A percentile compares a stretch with the other conserved stretches of the same genome.
Evolutionary conservation across 2,329 filamentous ascomycete genomes (phyloP).

Genomic region (Aurifilum marmelostoma): DNA sequence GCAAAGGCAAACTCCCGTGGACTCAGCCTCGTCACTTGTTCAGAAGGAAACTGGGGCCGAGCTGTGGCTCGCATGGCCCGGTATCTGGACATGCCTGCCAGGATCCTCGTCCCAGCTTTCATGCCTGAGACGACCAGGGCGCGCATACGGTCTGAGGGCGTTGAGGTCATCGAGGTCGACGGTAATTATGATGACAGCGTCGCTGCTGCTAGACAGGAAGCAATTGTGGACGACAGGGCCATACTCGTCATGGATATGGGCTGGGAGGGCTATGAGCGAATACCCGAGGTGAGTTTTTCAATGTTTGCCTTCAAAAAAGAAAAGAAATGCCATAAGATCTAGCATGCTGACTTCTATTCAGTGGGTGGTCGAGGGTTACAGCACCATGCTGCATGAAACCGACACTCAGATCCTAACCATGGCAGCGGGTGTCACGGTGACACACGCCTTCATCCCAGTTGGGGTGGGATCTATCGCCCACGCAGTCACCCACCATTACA

Average conservation of each 20-base stretch:
- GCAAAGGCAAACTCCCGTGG: constrained; percentile 21
- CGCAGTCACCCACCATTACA: constrained; percentile 68
- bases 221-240: constrained; percentile 42
- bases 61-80: constrained; percentile 71
- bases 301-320: too few species aligned
- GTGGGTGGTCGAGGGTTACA: constrained; percentile 80
- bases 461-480: constrained; percentile 76
- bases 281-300: constrained; percentile 55
- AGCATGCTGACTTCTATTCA: constrained; percentile 33
- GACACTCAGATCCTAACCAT: constrained; percentile 60
- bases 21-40: constrained; percentile 62
- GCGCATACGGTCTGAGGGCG: constrained; percentile 65
- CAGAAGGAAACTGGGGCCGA: constrained; percentile 77
- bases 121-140: constrained; percentile 58
- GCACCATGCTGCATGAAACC: constrained; percentile 70
- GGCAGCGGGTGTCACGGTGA: constrained; percentile 42
- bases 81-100: constrained; percentile 56
- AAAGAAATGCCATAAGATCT: too few species aligned
- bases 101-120: constrained; percentile 65
- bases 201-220: constrained; percentile 47
- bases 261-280: constrained; percentile 66
- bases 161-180: constrained; percentile 56
- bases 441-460: constrained; percentile 64
- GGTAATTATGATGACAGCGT: constrained; percentile 70
- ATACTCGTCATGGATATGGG: constrained; percentile 72